Evolutionary conservation across 306 rosid species (phyloP).

Genomic region (Oemleria cerasiformis): DNA sequence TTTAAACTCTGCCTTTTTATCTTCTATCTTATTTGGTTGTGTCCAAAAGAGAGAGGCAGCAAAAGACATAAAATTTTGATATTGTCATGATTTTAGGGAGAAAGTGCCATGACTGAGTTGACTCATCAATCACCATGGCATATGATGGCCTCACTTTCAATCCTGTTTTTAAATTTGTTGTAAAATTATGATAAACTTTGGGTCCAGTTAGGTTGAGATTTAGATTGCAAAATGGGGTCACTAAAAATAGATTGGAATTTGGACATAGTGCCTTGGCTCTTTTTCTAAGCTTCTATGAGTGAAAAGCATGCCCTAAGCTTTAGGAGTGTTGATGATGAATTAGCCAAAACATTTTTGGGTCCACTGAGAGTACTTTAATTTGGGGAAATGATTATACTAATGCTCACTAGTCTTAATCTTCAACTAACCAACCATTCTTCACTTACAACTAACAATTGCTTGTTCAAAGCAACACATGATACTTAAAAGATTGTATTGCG

Average conservation of each 20-base stretch:
- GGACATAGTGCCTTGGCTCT: not conserved
- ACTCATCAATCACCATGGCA: not conserved
- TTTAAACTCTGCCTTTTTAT: not conserved
- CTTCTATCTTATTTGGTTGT: not conserved
- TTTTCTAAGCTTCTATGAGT: not conserved
- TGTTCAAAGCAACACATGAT: too few species aligned
- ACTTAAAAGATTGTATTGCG: too few species aligned
- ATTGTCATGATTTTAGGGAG: not conserved
- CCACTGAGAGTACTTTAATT: not conserved
- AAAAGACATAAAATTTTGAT: not conserved
- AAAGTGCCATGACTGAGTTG: not conserved
- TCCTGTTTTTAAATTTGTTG: not conserved
- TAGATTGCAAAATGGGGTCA: not conserved
- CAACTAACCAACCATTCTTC: not conserved
- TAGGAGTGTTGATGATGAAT: not conserved
- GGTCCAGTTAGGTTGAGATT: not conserved
- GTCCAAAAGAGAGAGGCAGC: constrained; percentile 6
- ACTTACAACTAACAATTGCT: not conserved
- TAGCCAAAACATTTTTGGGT: not conserved
- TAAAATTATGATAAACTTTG: not conserved
- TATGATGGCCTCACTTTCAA: not conserved
- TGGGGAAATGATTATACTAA: not conserved
- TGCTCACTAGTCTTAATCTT: constrained; percentile 1
- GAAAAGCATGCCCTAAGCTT: not conserved
- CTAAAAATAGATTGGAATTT: too few species aligned